Conservation (phyloP, 768 basidiomycete genomes). For the Boletus huronensis region DNA sequence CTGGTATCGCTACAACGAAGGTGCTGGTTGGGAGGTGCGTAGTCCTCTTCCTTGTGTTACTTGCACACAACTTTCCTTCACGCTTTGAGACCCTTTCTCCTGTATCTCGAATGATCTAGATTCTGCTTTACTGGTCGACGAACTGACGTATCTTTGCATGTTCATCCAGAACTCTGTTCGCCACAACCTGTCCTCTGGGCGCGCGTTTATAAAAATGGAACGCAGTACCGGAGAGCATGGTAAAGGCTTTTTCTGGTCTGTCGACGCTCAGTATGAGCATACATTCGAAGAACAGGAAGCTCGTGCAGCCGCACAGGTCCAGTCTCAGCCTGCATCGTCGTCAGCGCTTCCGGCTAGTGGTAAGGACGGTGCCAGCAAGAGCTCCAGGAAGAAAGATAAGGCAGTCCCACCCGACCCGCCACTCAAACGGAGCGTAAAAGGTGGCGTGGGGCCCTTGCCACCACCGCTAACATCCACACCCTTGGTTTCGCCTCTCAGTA, state of each 20-base stretch:
- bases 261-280: constrained; percentile 72
- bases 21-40: constrained; percentile 86
- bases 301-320: constrained; percentile 38
- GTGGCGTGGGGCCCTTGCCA: constrained; percentile 54
- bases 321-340: constrained; percentile 22
- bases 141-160: constrained; percentile 11
- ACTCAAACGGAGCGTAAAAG: constrained; percentile 67
- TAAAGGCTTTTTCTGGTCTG: constrained; percentile 92
- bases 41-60: neutral
- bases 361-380: constrained; percentile 35
- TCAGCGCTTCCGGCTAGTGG: constrained; percentile 25
- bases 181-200: constrained; percentile 90
- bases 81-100: neutral
- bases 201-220: constrained; percentile 89
- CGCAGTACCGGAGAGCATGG: constrained; percentile 80
- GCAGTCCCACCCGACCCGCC: constrained; percentile 52
- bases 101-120: neutral
- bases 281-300: constrained; percentile 69
- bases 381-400: constrained; percentile 59
- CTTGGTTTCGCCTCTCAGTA: constrained; percentile 44
- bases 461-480: constrained; percentile 70
- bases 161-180: constrained; percentile 80
- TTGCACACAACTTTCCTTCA: neutral
- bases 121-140: neutral
- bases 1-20: constrained; percentile 85